A percentile compares a stretch with the other conserved stretches of the same genome.
Conservation (phyloP, 176 grass and related monocot genomes). For the Phoenix roebelenii region DNA sequence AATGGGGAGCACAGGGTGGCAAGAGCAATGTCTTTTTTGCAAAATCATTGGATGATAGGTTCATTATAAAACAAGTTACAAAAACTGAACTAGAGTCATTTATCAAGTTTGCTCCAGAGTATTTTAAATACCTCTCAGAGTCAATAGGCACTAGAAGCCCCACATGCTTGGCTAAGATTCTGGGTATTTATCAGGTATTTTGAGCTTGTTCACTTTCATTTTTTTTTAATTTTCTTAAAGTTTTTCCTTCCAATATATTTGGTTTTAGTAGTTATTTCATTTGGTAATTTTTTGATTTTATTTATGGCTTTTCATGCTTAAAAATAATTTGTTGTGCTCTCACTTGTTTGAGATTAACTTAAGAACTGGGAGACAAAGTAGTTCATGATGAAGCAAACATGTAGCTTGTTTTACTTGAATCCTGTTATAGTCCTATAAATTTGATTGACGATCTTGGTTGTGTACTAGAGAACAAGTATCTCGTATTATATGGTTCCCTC, state of each 20-base stretch:
- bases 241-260: not conserved
- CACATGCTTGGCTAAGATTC: slow-evolving; percentile 95
- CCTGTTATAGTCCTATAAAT: no score
- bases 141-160: slow-evolving; percentile 77
- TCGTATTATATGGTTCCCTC: no score
- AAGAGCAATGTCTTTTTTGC: slow-evolving; percentile 99
- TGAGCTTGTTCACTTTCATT: not conserved
- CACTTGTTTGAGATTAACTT: no score
- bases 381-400: no score
- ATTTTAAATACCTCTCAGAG: slow-evolving; percentile 81
- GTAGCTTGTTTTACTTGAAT: no score
- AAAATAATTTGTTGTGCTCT: no score
- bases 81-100: slow-evolving; percentile 96
- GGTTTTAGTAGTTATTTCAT: no score
- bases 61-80: slow-evolving; percentile 93
- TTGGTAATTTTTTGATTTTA: not conserved
- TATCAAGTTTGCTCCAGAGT: slow-evolving; percentile 82
- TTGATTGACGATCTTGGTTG: no score
- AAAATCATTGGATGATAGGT: slow-evolving; percentile 96
- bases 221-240: not conserved
- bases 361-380: no score
- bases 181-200: slow-evolving; percentile 95
- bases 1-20: slow-evolving; percentile 95
- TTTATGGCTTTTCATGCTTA: no score
- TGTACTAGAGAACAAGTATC: no score